Conservation (phyloP, 2,329 filamentous ascomycete species). For the Sordariomycetes sp. region DNA sequence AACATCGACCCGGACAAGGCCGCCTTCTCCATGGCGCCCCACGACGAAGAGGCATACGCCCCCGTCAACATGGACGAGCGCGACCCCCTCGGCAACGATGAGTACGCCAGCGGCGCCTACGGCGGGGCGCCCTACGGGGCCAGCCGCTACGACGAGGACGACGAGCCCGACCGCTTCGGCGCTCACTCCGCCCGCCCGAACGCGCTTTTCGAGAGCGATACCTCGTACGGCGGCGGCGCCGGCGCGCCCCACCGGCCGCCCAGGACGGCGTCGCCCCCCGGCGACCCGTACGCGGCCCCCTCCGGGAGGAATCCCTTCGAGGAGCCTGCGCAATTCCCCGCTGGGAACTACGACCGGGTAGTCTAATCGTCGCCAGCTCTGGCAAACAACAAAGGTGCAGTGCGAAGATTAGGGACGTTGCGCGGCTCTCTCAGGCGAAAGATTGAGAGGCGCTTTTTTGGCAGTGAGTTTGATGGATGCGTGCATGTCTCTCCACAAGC, state of each 20-base stretch:
- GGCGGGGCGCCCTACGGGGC: constrained; percentile 10
- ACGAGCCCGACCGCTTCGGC: constrained; percentile 28
- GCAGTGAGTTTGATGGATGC: background rate
- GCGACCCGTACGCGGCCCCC: constrained; percentile 25
- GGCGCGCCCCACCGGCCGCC: background rate
- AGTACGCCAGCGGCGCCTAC: constrained; percentile 19
- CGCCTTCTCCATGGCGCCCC: constrained; percentile 56
- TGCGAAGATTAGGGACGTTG: background rate
- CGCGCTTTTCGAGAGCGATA: constrained; percentile 38
- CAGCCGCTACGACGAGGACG: constrained; percentile 20
- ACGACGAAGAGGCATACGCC: constrained; percentile 55
- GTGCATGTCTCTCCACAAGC: background rate
- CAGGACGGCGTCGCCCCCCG: constrained; percentile 10
- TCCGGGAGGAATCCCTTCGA: constrained; percentile 31
- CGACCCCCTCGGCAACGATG: constrained; percentile 24
- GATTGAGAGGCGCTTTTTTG: background rate
- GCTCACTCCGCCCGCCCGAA: constrained; percentile 13
- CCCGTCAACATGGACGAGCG: constrained; percentile 48
- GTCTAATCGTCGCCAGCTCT: background rate
- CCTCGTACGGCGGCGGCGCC: constrained; percentile 26
- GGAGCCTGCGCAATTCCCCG: constrained; percentile 43
- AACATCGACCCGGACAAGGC: constrained; percentile 61
- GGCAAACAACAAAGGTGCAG: background rate
- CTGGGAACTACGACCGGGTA: constrained; percentile 42
- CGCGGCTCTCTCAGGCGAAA: background rate